Evolutionary conservation across 164 flowering plant species (phyloP).

Genomic region (Protea cynaroides): DNA sequence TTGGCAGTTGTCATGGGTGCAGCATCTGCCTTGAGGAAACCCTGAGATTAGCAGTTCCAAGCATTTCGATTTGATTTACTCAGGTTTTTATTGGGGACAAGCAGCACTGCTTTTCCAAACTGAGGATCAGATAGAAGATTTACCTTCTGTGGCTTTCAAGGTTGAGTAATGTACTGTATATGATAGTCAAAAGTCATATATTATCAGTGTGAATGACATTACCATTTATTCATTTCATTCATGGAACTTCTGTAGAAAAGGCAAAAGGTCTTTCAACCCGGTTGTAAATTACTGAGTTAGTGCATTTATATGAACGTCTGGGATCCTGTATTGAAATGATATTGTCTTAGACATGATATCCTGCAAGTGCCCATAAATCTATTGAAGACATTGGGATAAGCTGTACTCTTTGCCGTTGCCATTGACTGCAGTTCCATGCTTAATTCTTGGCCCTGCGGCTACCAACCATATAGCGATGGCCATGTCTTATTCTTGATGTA

Average conservation of each 20-base stretch:
- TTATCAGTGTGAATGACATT: background rate
- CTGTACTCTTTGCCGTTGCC: no score
- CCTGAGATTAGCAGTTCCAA: conserved; percentile 28
- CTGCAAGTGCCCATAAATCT: no score
- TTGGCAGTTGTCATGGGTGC: conserved; percentile 97
- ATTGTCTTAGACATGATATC: no score
- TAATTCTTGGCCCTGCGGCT: no score
- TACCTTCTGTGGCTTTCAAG: background rate
- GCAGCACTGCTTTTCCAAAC: background rate
- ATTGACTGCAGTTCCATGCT: no score
- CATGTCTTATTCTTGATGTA: no score
- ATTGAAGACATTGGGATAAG: no score
- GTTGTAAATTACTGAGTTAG: no score
- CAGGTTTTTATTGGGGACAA: background rate
- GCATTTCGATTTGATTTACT: background rate
- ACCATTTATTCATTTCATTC: conserved; percentile 4
- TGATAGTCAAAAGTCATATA: background rate
- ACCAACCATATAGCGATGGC: no score
- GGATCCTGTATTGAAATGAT: no score
- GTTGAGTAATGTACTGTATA: background rate
- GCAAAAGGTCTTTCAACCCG: no score
- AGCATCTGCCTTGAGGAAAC: conserved; percentile 93
- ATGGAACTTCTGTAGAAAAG: conserved; percentile 3
- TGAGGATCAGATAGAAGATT: background rate
- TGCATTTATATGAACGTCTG: no score